These are phyloP conservation scores for Penicillium sp. DNA, from an alignment of 2,329 filamentous ascomycete genomes.

Conservation along the genomic window DNA sequence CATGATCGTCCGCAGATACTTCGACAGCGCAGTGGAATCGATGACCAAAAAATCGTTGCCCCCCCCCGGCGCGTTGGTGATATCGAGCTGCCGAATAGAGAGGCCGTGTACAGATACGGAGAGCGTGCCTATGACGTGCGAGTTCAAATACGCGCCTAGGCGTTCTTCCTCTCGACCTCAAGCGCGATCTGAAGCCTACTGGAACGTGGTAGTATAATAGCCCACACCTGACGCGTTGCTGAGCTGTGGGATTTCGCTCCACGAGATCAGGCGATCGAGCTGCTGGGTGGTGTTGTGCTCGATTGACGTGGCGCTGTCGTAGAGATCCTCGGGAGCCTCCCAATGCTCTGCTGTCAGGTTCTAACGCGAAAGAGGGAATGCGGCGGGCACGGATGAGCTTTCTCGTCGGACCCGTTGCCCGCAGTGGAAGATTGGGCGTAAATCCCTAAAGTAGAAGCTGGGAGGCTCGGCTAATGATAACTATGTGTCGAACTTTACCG, in stretches of 20 bases:
- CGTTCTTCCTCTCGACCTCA: too few species aligned
- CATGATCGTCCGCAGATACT: not conserved
- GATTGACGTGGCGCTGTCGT: constrained; percentile 26
- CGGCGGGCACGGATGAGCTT: too few species aligned
- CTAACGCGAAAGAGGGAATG: too few species aligned
- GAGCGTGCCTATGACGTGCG: constrained; percentile 21
- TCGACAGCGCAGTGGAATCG: constrained; percentile 29
- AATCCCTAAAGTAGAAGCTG: too few species aligned
- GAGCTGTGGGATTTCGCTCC: not conserved
- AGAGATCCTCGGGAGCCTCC: constrained; percentile 30
- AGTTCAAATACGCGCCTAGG: constrained; percentile 25
- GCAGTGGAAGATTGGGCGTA: too few species aligned
- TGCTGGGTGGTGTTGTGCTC: constrained; percentile 37
- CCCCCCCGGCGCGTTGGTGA: constrained; percentile 12
- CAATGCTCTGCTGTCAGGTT: too few species aligned
- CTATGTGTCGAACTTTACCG: too few species aligned
- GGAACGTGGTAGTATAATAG: constrained; percentile 25
- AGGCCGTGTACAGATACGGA: constrained; percentile 24
- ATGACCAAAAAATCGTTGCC: constrained; percentile 15
- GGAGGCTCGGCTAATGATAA: too few species aligned
- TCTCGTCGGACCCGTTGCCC: too few species aligned
- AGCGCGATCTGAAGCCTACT: constrained; percentile 4
- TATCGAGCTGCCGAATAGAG: constrained; percentile 22
- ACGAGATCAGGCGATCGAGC: not conserved
- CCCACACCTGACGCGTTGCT: constrained; percentile 6